These are phyloP conservation scores for Triticum dicoccoides DNA, from an alignment of 176 grass and related monocot genomes.

Conservation along the genomic window DNA sequence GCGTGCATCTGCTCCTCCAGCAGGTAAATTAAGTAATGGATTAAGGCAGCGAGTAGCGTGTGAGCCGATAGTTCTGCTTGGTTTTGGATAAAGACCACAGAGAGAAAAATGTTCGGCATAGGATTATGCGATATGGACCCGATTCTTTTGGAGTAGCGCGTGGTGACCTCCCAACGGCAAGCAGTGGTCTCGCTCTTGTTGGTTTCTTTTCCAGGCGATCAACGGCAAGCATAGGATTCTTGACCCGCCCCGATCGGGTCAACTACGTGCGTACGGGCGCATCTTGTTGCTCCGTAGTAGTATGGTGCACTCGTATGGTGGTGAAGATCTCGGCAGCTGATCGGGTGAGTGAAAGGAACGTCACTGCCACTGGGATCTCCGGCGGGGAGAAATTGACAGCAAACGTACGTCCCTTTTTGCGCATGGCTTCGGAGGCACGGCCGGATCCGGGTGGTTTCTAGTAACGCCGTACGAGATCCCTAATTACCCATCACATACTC, in stretches of 20 bases:
- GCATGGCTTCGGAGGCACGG: not conserved
- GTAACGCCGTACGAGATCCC: not conserved
- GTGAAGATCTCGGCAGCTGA: too few species aligned
- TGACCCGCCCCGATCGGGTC: not conserved
- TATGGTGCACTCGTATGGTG: too few species aligned
- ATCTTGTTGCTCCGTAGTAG: too few species aligned
- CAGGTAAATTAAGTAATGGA: not conserved
- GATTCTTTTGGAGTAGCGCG: too few species aligned
- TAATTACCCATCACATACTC: not conserved
- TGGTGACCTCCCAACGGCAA: slow-evolving; percentile 49
- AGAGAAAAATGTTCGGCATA: not conserved
- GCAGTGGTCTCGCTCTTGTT: not conserved
- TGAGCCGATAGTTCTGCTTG: not conserved
- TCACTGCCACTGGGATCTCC: not conserved
- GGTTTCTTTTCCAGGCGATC: not conserved
- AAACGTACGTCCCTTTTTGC: not conserved
- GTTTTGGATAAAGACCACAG: not conserved
- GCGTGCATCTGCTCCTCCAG: not conserved
- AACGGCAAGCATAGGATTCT: too few species aligned
- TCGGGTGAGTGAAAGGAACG: not conserved
- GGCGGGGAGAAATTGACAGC: not conserved
- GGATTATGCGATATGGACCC: not conserved
- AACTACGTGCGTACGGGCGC: too few species aligned
- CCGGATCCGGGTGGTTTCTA: not conserved
- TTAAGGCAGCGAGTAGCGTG: not conserved